A percentile compares a stretch with the other conserved stretches of the same genome.
These are phyloP conservation scores for Talaromyces islandicus DNA, from an alignment of 2,329 filamentous ascomycete genomes.

Conservation along the genomic window DNA sequence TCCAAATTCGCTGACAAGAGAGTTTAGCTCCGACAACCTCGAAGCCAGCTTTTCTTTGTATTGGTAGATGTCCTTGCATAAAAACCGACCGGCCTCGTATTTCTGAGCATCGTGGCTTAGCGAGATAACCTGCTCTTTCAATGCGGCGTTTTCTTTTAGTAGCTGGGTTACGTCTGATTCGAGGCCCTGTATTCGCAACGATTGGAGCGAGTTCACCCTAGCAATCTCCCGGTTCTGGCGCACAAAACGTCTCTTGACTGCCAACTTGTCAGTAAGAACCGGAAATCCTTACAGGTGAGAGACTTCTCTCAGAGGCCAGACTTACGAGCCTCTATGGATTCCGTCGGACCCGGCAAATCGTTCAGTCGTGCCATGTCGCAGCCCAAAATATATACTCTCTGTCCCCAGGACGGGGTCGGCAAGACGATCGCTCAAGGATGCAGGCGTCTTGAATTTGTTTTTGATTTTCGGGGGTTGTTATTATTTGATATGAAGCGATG, in stretches of 20 bases:
- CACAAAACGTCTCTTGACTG: slow-evolving; percentile 60
- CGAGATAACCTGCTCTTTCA: slow-evolving; percentile 54
- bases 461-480: not conserved
- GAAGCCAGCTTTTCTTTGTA: slow-evolving; percentile 51
- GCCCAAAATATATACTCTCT: slow-evolving; percentile 5
- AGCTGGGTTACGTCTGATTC: slow-evolving; percentile 58
- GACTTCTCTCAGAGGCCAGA: slow-evolving; percentile 7
- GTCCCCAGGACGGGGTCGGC: not conserved
- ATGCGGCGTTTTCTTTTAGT: slow-evolving; percentile 54
- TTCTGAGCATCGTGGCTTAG: slow-evolving; percentile 51
- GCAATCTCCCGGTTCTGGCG: slow-evolving; percentile 63
- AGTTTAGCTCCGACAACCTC: slow-evolving; percentile 52
- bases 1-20: slow-evolving; percentile 50
- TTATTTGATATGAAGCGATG: not conserved
- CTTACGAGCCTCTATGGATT: slow-evolving; percentile 45
- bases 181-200: slow-evolving; percentile 57
- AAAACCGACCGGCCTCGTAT: slow-evolving; percentile 37
- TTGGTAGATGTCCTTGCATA: slow-evolving; percentile 43
- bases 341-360: slow-evolving; percentile 37
- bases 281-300: not conserved
- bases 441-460: not conserved
- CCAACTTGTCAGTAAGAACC: not conserved
- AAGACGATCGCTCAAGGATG: not conserved
- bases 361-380: slow-evolving; percentile 44
- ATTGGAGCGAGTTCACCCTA: slow-evolving; percentile 58